A percentile compares a stretch with the other conserved stretches of the same genome.
Evolutionary conservation across 2,329 filamentous ascomycete genomes (phyloP).

Genomic region (Penicillium sp.): DNA sequence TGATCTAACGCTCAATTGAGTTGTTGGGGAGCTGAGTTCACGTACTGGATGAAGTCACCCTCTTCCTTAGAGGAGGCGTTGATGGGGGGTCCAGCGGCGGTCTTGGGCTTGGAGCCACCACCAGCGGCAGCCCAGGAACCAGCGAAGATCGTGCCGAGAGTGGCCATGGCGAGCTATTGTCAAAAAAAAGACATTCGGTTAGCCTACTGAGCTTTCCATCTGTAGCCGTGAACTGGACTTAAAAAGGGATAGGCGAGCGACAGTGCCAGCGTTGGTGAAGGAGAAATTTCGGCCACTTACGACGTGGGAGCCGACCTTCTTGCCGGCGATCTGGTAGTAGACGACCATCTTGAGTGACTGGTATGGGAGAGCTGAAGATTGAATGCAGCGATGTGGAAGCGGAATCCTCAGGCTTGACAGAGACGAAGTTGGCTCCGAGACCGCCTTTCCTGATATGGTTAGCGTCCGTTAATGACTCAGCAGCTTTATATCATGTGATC

Average conservation of each 20-base stretch:
- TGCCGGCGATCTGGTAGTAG: constrained; percentile 53
- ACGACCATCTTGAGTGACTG: constrained; percentile 49
- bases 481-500: constrained; percentile 18
- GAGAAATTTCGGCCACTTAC: constrained; percentile 38
- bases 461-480: constrained; percentile 1
- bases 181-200: constrained; percentile 8
- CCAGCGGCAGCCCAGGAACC: constrained; percentile 47
- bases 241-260: constrained; percentile 23
- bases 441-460: constrained; percentile 22
- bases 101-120: constrained; percentile 39
- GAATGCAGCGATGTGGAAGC: constrained; percentile 29
- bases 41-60: constrained; percentile 68
- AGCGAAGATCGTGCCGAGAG: constrained; percentile 52
- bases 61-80: constrained; percentile 67
- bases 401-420: constrained; percentile 28
- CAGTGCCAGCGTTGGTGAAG: constrained; percentile 1
- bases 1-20: neutral
- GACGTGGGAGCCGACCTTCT: constrained; percentile 53
- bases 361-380: constrained; percentile 20
- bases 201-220: constrained; percentile 17
- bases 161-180: constrained; percentile 61
- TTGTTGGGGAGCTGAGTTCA: constrained; percentile 13
- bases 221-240: constrained; percentile 9
- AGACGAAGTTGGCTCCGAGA: constrained; percentile 23
- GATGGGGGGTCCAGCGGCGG: constrained; percentile 55